Evolutionary conservation across 2,329 filamentous ascomycete genomes (phyloP).

Genomic region (Epichloe gansuensis): DNA sequence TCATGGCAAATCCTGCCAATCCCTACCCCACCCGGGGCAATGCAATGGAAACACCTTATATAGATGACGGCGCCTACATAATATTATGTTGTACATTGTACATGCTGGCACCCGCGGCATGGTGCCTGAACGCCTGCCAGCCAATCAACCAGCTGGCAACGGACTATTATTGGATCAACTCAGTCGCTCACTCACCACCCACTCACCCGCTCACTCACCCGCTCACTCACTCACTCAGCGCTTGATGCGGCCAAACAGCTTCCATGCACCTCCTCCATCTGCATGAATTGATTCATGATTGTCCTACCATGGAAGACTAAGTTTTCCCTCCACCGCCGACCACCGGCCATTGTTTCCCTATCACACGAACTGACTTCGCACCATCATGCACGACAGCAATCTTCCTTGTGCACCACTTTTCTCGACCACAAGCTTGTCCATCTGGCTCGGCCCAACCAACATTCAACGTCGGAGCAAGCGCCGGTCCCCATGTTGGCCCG

Average conservation of each 20-base stretch:
- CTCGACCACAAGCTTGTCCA: not conserved
- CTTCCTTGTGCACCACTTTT: not conserved
- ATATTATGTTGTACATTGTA: too few relatives aligned
- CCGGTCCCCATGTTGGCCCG: not conserved
- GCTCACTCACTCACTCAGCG: not conserved
- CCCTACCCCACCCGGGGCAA: not conserved
- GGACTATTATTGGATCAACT: not conserved
- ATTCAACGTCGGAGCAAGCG: constrained; percentile 2
- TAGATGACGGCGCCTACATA: not conserved
- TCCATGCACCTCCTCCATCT: not conserved
- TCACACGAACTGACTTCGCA: not conserved
- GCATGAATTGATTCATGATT: not conserved
- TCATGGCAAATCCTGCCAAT: constrained; percentile 1
- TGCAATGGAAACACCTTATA: not conserved
- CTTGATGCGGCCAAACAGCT: not conserved
- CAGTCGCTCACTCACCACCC: too few relatives aligned
- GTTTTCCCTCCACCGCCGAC: not conserved
- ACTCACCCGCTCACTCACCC: not conserved
- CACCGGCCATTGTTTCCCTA: not conserved
- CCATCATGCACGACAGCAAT: not conserved
- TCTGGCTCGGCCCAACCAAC: not conserved
- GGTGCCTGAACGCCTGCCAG: not conserved
- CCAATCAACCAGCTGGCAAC: not conserved
- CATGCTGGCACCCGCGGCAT: not conserved
- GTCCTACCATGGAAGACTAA: not conserved